These are phyloP conservation scores for Mycena sp. DNA, from an alignment of 1,284 basidiomycete species.

Conservation along the genomic window DNA sequence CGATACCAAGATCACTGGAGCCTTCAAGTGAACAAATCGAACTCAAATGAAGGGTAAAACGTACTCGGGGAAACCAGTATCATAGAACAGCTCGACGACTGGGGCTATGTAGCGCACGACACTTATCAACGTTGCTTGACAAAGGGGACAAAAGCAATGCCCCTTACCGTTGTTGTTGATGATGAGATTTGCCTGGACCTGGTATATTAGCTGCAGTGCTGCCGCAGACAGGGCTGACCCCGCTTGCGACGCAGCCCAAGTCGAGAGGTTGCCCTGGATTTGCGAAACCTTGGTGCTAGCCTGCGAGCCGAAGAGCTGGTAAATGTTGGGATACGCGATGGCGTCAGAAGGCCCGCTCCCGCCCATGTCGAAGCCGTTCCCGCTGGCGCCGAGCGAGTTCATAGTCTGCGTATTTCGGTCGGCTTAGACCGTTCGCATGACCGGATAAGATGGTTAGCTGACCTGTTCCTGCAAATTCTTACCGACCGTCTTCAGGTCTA, in stretches of 20 bases:
- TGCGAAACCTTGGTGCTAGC: constrained; percentile 43
- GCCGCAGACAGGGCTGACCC: constrained; percentile 45
- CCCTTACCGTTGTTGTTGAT: constrained; percentile 52
- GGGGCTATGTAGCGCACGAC: constrained; percentile 47
- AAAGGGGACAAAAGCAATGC: neutral
- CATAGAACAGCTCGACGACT: constrained; percentile 53
- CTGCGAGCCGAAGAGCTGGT: constrained; percentile 53
- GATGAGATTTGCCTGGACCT: constrained; percentile 54
- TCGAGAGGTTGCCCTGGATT: constrained; percentile 43
- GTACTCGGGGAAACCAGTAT: constrained; percentile 53
- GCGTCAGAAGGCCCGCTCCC: constrained; percentile 52
- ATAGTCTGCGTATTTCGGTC: constrained; percentile 41
- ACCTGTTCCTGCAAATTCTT: constrained; percentile 59
- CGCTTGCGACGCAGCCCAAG: constrained; percentile 55
- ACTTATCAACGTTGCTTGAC: too few relatives aligned
- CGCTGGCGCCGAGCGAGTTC: constrained; percentile 50
- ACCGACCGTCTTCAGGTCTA: constrained; percentile 53
- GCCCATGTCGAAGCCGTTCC: constrained; percentile 46
- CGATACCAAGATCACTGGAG: constrained; percentile 53
- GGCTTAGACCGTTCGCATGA: neutral
- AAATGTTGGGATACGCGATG: constrained; percentile 57
- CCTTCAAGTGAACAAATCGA: neutral
- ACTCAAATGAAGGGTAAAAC: constrained; percentile 19
- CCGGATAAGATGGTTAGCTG: neutral
- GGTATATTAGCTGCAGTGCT: constrained; percentile 52